Conservation (phyloP, 78 protist genomes). For the Dictyostelium citrinum region DNA sequence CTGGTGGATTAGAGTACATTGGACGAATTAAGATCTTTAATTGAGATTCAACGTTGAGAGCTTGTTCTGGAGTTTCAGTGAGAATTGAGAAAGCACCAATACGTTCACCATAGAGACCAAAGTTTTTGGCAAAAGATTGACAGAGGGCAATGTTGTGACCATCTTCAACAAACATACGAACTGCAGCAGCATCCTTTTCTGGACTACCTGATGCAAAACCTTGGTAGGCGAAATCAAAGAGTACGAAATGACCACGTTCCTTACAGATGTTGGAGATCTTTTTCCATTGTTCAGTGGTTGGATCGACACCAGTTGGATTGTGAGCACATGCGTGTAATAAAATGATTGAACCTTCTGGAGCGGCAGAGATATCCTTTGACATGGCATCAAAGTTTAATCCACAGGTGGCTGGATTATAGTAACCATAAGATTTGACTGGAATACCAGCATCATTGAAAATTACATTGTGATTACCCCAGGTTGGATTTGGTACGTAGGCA, state of each 20-base stretch:
- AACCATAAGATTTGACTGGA: slow-evolving; percentile 81
- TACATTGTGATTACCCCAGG: slow-evolving; percentile 97
- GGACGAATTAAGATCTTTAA: slow-evolving; percentile 91
- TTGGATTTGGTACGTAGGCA: slow-evolving; percentile 95
- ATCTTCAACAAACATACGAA: slow-evolving; percentile 74
- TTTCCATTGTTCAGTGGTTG: slow-evolving; percentile 96
- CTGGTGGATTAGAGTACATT: slow-evolving; percentile 97
- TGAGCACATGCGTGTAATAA: slow-evolving; percentile 99
- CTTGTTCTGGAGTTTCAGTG: slow-evolving; percentile 51
- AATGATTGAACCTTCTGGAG: slow-evolving; percentile 84
- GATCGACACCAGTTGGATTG: slow-evolving; percentile 99
- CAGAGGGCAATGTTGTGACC: slow-evolving; percentile 74
- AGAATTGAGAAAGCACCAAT: slow-evolving; percentile 77
- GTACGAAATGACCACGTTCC: slow-evolving; percentile 71
- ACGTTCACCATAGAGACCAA: slow-evolving; percentile 97
- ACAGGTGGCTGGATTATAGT: slow-evolving; percentile 78
- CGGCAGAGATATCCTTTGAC: slow-evolving; percentile 84
- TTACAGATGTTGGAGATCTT: slow-evolving; percentile 63
- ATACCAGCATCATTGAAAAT: slow-evolving; percentile 85
- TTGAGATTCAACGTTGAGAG: slow-evolving; percentile 85
- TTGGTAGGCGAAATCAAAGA: slow-evolving; percentile 99
- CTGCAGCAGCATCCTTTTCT: slow-evolving; percentile 92
- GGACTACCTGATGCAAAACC: slow-evolving; percentile 98
- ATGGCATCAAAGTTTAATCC: slow-evolving; percentile 91
- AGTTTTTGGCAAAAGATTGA: slow-evolving; percentile 97